A percentile compares a stretch with the other conserved stretches of the same genome.
phyloP scores from a whole-genome alignment of 495 filamentous ascomycete species.

The Articulospora tetracladia region DNA sequence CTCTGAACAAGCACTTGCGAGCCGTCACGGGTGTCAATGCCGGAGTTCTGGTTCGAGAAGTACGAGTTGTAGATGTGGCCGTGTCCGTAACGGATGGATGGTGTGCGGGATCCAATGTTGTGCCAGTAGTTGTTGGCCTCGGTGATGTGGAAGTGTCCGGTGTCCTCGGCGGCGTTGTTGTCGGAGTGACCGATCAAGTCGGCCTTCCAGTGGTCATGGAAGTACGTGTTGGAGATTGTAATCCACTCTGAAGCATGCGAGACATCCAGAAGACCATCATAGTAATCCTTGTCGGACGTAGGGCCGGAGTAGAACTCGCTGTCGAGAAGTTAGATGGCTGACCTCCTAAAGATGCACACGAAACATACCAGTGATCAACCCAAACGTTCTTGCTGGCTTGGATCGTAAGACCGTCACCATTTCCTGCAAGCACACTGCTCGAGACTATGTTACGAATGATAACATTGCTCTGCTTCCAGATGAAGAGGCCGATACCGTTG shows the following conservation, averaged over 20 bases:
- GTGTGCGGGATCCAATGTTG: constrained; percentile 52
- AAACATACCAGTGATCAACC: constrained; percentile 41
- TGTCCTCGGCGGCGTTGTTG: constrained; percentile 33
- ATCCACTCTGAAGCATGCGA: constrained; percentile 46
- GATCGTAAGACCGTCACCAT: constrained; percentile 43
- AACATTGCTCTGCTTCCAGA: constrained; percentile 41
- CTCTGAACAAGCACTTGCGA: constrained; percentile 62
- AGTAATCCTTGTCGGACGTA: constrained; percentile 30
- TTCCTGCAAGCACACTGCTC: constrained; percentile 39
- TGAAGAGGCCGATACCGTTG: constrained; percentile 22
- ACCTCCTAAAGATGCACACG: neutral
- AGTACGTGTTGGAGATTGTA: constrained; percentile 45
- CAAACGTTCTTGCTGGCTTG: constrained; percentile 45
- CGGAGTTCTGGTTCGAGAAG: constrained; percentile 45
- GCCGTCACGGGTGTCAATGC: constrained; percentile 57
- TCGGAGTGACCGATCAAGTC: constrained; percentile 52
- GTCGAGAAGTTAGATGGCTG: neutral
- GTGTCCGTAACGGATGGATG: constrained; percentile 51
- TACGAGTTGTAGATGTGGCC: constrained; percentile 28
- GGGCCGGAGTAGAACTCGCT: constrained; percentile 38
- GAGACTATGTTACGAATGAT: constrained; percentile 48
- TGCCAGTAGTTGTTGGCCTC: constrained; percentile 52
- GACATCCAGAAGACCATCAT: constrained; percentile 32
- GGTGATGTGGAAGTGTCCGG: constrained; percentile 48
- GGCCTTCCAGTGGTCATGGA: constrained; percentile 56